Conservation (phyloP, 2,329 filamentous ascomycete genomes). For the Claviceps citrina region DNA sequence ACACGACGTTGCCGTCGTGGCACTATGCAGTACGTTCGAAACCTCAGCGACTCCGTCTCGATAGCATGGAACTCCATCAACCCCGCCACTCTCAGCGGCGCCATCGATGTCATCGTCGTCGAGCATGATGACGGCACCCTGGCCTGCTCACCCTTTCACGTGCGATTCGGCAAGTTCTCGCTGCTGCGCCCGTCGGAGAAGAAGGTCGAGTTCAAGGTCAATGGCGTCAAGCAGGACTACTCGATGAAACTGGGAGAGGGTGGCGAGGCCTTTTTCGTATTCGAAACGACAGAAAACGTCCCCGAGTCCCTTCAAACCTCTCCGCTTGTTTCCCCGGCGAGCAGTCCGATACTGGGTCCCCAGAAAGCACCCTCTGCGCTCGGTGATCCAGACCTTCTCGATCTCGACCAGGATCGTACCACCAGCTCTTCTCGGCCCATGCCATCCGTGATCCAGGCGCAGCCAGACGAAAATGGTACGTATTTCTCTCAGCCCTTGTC, state of each 20-base stretch:
- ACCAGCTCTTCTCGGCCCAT: constrained; percentile 26
- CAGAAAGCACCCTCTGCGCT: constrained; percentile 23
- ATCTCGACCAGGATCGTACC: constrained; percentile 37
- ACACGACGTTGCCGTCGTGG: constrained; percentile 7
- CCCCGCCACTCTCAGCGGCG: constrained; percentile 87
- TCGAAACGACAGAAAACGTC: constrained; percentile 83
- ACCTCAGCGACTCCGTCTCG: constrained; percentile 85
- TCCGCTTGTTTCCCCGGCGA: constrained; percentile 76
- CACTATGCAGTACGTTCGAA: constrained; percentile 93
- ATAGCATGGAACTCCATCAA: constrained; percentile 99
- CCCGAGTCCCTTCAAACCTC: constrained; percentile 92
- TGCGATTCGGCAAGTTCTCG: constrained; percentile 97
- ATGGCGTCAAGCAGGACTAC: constrained; percentile 79
- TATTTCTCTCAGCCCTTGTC: neutral
- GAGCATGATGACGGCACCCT: constrained; percentile 85
- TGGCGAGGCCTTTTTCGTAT: constrained; percentile 96
- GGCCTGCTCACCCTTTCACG: constrained; percentile 91
- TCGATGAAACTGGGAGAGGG: constrained; percentile 97
- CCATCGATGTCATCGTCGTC: constrained; percentile 97
- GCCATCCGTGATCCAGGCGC: constrained; percentile 25
- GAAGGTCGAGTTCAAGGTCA: constrained; percentile 96
- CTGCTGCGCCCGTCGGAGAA: constrained; percentile 90
- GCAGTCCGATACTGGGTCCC: constrained; percentile 54
- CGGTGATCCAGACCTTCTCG: constrained; percentile 55
- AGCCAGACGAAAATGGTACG: constrained; percentile 17